Evolutionary conservation across 257 asterid genomes (phyloP).

Genomic region (Nicotiana paniculata): DNA sequence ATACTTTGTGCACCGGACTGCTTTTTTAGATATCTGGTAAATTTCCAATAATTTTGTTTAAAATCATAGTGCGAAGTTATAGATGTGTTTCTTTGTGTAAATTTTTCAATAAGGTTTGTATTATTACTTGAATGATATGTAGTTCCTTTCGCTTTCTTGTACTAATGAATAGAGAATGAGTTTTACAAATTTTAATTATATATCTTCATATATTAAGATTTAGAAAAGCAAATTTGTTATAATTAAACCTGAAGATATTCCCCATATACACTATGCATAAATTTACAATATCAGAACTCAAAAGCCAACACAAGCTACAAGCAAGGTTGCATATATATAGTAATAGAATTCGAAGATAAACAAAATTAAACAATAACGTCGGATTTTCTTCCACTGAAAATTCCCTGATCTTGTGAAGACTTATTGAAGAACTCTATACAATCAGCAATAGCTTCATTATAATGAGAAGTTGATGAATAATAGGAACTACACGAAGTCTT

Average conservation of each 20-base stretch:
- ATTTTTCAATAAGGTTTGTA: too few species aligned
- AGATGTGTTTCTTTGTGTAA: too few species aligned
- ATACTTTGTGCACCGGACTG: too few species aligned
- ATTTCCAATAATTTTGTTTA: too few species aligned
- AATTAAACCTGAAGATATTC: background rate
- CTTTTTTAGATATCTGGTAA: too few species aligned
- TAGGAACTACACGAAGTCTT: conserved; percentile 17
- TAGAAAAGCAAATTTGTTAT: background rate
- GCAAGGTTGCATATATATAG: background rate
- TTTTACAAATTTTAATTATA: background rate
- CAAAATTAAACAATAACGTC: conserved; percentile 28
- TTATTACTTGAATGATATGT: too few species aligned
- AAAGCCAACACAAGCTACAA: background rate
- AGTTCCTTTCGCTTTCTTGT: too few species aligned
- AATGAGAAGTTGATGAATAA: conserved; percentile 19
- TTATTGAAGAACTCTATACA: conserved; percentile 30
- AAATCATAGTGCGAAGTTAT: too few species aligned
- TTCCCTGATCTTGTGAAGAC: conserved; percentile 31
- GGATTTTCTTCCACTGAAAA: conserved; percentile 26
- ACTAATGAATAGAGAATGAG: too few species aligned
- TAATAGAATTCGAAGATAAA: background rate
- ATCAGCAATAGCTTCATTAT: conserved; percentile 24
- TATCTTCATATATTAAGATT: background rate
- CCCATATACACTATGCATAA: background rate
- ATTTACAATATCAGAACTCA: background rate